A percentile compares a stretch with the other conserved stretches of the same genome.
phyloP scores from a whole-genome alignment of 2,329 filamentous ascomycete genomes.

The Coniochaeta sp. region DNA sequence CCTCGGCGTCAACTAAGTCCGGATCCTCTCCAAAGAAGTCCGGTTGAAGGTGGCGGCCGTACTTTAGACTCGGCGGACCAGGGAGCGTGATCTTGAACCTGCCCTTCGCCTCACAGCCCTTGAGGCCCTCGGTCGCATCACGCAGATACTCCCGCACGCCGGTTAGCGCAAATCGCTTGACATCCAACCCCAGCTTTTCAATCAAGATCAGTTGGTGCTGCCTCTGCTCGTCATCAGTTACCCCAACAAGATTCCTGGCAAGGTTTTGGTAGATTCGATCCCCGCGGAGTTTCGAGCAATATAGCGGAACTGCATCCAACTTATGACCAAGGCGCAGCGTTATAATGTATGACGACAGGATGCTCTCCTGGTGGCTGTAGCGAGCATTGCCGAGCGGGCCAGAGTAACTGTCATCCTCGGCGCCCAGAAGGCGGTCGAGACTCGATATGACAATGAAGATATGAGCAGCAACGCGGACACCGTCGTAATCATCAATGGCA shows the following conservation, averaged over 20 bases:
- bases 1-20: slow-evolving; percentile 47
- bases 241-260: slow-evolving; percentile 67
- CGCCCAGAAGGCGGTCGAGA: slow-evolving; percentile 42
- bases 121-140: slow-evolving; percentile 32
- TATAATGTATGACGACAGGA: slow-evolving; percentile 76
- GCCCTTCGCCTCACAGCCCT: slow-evolving; percentile 30
- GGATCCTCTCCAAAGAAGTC: slow-evolving; percentile 64
- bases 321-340: slow-evolving; percentile 66
- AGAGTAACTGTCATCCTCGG: slow-evolving; percentile 19
- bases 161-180: slow-evolving; percentile 64
- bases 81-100: slow-evolving; percentile 45
- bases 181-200: slow-evolving; percentile 65
- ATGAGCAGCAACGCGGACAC: slow-evolving; percentile 63
- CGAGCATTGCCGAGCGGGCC: slow-evolving; percentile 19
- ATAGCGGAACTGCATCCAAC: slow-evolving; percentile 75
- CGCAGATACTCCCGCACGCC: slow-evolving; percentile 51
- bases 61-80: slow-evolving; percentile 43
- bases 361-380: slow-evolving; percentile 54
- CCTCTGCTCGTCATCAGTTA: slow-evolving; percentile 60
- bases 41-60: slow-evolving; percentile 58
- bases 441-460: slow-evolving; percentile 59
- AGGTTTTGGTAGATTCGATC: slow-evolving; percentile 63
- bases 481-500: slow-evolving; percentile 50
- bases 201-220: slow-evolving; percentile 67
- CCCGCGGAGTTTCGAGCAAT: slow-evolving; percentile 70